Base-by-base conservation (phyloP, 495 filamentous ascomycete genomes). In the Aspergillus haitiensis region DNA sequence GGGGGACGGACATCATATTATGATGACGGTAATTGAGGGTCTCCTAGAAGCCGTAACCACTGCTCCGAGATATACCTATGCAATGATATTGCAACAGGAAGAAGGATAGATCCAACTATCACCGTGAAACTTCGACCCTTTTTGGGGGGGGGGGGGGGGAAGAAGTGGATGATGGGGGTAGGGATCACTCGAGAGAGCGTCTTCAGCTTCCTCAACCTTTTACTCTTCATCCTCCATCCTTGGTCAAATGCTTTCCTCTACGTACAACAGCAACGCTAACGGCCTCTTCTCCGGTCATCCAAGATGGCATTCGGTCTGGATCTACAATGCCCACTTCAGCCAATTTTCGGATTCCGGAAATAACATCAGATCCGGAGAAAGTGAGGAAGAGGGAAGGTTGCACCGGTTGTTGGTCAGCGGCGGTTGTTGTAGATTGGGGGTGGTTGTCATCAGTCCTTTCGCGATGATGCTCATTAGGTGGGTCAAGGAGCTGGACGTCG, bases 241-340 rank as follows among this genome's bases (percentile, higher is more conserved):
- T 69, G 13, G 55, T 33, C 6, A 76, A 51, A 12, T 71, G 85
- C 63, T 80, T 81, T 4, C 90, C 88, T 45, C 79, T 66, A 54
- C 78, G 81, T 0, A 95, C 84, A 42, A 82, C 80, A 1, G 88
- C 89, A 45, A 86, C 72, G 62, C 87, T 93, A 4, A 95, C 85
- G 0, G 85, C 88, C 18, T 89, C 91, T 66, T 95, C 90, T 1
- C 92, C 92, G 1, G 90, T 93, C 86, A 95, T 88, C 92, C 92
- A 96, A 0, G 90, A 88, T 0, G 91, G 91, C 85, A 95, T 93
- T 21, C 75, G 81, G 70, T 84, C 81, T 0, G 88, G 88, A 64
- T 93, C 84, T 11, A 94, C 69, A 12, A 90, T 77, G 0, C 90
- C 91, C 10, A 76, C 63, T 67, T 94, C 92, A 0, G 92, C 86